Evolutionary conservation across 192 early-diverging fungal genomes (phyloP).

Genomic region (Coemansia sp.): DNA sequence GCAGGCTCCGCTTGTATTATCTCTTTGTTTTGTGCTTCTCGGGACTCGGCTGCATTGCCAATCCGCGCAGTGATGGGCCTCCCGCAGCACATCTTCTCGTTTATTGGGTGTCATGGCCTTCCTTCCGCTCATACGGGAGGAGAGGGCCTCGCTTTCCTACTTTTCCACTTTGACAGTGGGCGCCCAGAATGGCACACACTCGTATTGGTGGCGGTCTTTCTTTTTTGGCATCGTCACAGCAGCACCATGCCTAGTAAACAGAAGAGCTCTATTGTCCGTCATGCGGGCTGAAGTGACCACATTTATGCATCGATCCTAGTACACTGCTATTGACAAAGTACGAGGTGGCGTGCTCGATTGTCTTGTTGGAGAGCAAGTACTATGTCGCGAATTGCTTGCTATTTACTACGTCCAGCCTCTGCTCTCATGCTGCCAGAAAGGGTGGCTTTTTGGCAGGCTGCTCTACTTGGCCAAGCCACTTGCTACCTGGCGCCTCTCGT

Average conservation of each 20-base stretch:
- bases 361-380: neutral
- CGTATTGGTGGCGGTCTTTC: neutral
- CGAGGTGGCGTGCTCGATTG: slow-evolving; percentile 2
- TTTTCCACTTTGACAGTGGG: neutral
- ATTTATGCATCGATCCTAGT: slow-evolving; percentile 9
- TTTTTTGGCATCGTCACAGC: slow-evolving; percentile 5
- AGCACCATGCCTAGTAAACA: slow-evolving; percentile 4
- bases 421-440: neutral
- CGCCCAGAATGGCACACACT: neutral
- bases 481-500: neutral
- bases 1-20: neutral
- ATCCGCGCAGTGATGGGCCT: slow-evolving; percentile 6
- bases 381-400: neutral
- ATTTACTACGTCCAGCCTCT: neutral
- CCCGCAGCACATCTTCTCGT: slow-evolving; percentile 10
- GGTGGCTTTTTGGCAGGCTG: neutral
- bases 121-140: neutral
- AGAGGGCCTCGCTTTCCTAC: neutral
- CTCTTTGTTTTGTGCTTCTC: neutral
- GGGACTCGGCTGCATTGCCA: slow-evolving; percentile 7
- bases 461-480: slow-evolving; percentile 7
- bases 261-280: neutral
- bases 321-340: slow-evolving; percentile 1
- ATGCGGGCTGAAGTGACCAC: neutral
- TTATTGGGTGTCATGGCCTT: slow-evolving; percentile 5